A percentile compares a stretch with the other conserved stretches of the same genome.
Evolutionary conservation across 129 eudicot genomes (phyloP).

Genomic region (Artemisia annua): DNA sequence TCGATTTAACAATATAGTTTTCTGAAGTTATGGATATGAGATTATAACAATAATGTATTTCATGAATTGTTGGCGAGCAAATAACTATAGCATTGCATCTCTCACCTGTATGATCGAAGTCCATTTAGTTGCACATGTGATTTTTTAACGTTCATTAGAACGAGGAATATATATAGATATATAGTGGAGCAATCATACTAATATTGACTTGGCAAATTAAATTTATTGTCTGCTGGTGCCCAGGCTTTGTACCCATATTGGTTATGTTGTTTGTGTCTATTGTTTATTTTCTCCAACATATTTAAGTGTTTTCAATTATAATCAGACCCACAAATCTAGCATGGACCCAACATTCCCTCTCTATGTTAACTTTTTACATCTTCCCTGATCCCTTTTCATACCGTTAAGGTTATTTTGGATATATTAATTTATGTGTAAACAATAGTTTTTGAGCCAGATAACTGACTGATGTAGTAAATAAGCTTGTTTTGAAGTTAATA

Average conservation of each 20-base stretch:
- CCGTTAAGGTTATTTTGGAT: too few species aligned
- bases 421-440: too few species aligned
- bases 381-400: too few species aligned
- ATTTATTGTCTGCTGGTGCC: conserved; percentile 23
- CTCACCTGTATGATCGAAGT: too few species aligned
- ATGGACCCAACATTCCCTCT: conserved; percentile 23
- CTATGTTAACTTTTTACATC: background rate
- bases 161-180: background rate
- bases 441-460: too few species aligned
- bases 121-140: background rate
- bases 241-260: conserved; percentile 11
- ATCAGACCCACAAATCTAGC: conserved; percentile 28
- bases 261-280: conserved; percentile 14
- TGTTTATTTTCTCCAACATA: conserved; percentile 23
- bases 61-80: too few species aligned
- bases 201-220: conserved; percentile 17
- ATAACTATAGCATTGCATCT: background rate
- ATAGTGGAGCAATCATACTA: conserved; percentile 10
- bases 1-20: too few species aligned
- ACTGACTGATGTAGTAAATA: too few species aligned
- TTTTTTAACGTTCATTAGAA: background rate
- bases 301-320: conserved; percentile 13
- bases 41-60: too few species aligned
- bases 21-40: background rate
- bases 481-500: too few species aligned